Evolutionary conservation across 352 stramenopile genomes (phyloP), one percentile per base, ranked within the genome.

Genomic region (Pythium guiyangense): DNA sequence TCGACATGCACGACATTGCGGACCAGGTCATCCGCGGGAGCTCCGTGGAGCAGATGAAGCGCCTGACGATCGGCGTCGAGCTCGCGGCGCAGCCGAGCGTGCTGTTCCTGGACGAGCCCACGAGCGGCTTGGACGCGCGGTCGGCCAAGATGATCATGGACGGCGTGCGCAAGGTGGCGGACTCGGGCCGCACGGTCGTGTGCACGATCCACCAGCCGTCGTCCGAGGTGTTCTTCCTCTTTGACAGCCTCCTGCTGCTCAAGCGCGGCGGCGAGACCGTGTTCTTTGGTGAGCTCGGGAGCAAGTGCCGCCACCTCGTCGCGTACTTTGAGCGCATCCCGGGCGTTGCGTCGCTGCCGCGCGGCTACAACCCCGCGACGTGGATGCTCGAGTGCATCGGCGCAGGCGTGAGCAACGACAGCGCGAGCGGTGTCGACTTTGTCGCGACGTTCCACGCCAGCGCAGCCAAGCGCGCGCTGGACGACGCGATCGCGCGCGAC

Each of bases 191-290:
- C 53, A 62, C 12, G 69, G 59, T 47, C 22, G 64, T 45, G 39
- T 45, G 39, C 6, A 45, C 39, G 39, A 45, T 45, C 39, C 39
- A 45, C 39, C 39, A 45, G 39, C 39, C 39, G 39, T 45, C 39
- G 39, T 10, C 12, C 39, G 39, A 45, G 18, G 39, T 45, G 11
- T 45, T 45, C 18, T 22, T 57, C 14, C 52, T 63, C 34, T 96
- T 96, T 63, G 86, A 97, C 66, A 71, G 73, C 43, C 44, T 96
- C 15, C 66, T 96, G 53, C 59, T 97, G 12, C 68, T 97, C 34
- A 73, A 88, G 49, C 66, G 66, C 18, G 79, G 77, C 31, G 76
- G 79, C 4, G 59, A 75, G 54, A 81, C 62, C 17, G 70, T 81
- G 4, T 90, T 73, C 70, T 83, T 76, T 42, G 79, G 79, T 39